Base-by-base conservation (phyloP, 202 grass and related monocot genomes). In the Saccharum hybrid region DNA sequence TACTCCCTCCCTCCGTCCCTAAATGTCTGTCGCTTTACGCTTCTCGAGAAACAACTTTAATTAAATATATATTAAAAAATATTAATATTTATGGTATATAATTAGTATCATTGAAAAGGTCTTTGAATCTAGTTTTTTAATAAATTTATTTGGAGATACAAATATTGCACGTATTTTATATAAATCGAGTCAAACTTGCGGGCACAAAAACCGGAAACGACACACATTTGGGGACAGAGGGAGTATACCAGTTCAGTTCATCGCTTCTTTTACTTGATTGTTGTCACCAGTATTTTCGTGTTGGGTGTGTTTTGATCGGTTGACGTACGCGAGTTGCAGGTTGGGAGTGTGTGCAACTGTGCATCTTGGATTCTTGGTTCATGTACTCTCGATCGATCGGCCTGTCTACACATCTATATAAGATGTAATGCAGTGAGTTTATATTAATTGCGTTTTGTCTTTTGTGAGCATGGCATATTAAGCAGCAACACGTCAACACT, bases 291-390 rank as follows among this genome's bases (percentile, higher is more conserved):
- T 22, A 0, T 69, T 59, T 74, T 9, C 72, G 19, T 69, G 39
- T 80, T 80, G 81, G 76, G 23, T 51, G 57, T 60, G 63, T 80
- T 68, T 30, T 68, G 59, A 60, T 83, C n/a, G 14, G 33, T 78
- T 56, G 65, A 1, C 42, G 36, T 57, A 14, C 63, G 30, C 23
- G 22, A 23, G 41, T 67, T 5, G 26, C 12, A 18, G 22, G 62
- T 60, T 59, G 38, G 41, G 66, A 71, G 22, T 39, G 14, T 69
- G 18, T 63, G n/a, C n/a, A n/a, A n/a, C n/a, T n/a, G 18, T 63
- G 52, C 2, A 33, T 10, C n/a, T 8, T n/a, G 64, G 60, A 28
- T 63, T 14, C 5, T 57, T 57, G 37, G 16, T 68, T 77, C 63
- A 31, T 77, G 72, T 46, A 42, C 68, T 56, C 49, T 73, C 16